These are phyloP conservation scores for Podospora pseudopauciseta DNA, from an alignment of 495 filamentous ascomycete genomes.

Conservation along the genomic window DNA sequence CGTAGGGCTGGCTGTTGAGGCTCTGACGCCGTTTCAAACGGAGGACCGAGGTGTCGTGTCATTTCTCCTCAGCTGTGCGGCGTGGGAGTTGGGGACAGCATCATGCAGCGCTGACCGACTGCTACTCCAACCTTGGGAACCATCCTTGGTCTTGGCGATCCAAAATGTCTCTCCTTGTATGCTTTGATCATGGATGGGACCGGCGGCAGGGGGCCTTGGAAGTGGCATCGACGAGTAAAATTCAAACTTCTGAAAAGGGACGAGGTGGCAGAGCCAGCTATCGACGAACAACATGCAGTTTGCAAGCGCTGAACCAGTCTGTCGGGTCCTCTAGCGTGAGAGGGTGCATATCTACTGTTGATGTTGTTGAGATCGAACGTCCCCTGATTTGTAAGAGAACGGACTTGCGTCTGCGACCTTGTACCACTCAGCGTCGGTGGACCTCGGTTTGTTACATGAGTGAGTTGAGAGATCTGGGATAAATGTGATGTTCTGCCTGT, in stretches of 20 bases:
- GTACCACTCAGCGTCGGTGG: neutral
- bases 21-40: neutral
- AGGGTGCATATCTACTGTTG: neutral
- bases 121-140: neutral
- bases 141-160: neutral
- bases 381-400: neutral
- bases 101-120: neutral
- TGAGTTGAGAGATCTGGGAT: neutral
- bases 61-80: neutral
- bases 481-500: neutral
- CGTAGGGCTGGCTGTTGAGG: conserved; percentile 1
- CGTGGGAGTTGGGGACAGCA: neutral
- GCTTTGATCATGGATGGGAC: neutral
- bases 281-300: neutral
- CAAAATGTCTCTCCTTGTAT: neutral
- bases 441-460: neutral
- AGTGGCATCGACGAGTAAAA: conserved; percentile 8
- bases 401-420: neutral
- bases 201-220: neutral
- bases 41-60: neutral
- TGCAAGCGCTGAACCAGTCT: conserved; percentile 7
- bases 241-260: conserved; percentile 8
- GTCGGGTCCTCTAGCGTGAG: conserved; percentile 10
- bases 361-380: neutral
- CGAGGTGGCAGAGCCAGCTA: neutral